Evolutionary conservation across 371 early-diverging fungal genomes (phyloP), one percentile per base, ranked within the genome.

Genomic region (Circinella minor): DNA sequence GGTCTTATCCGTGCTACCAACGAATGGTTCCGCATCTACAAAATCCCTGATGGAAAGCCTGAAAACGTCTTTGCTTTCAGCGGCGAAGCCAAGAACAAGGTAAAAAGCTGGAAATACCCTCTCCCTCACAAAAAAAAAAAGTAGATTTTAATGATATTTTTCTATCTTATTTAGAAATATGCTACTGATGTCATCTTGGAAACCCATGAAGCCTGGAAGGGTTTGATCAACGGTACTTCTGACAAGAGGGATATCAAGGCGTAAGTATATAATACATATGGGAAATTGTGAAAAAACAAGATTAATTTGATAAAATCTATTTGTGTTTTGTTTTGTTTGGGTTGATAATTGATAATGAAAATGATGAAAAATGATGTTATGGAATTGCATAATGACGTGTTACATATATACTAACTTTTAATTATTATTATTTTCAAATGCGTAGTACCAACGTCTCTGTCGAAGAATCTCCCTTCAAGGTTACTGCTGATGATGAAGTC

Each of bases 21-120:
- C 76, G 94, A 95, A 80, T 98, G 99, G 99, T 98, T 99, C 93
- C 91, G 93, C 76, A 91, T 95, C 81, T 98, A 98, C 94, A 98
- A 99, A 86, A 92, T 98, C 76, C 97, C 98, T 63, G 97, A 98
- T 88, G 96, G 96, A 72, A 96, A 97, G 90, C 93, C 94, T 68
- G 93, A 93, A 80, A 99, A 99, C 88, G 88, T 89, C 77, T 98
- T 98, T 82, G 98, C 96, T 57, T 97, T 99, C 89, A 90, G 91
- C 74, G 99, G 98, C 71, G 91, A 94, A 79, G 94, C 94, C 82
- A 92, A 93, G 89, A 92, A 94, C 88, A 93, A 88, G 76, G 88
- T 85, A 72, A 59, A 20, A 43, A 43, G 34, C 47, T 47, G 47
- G 3, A 47, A 27, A 9, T 20, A 17, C 27, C 27, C 27, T 27